Conservation (phyloP, 2,329 filamentous ascomycete genomes). For the Venturia asperata region DNA sequence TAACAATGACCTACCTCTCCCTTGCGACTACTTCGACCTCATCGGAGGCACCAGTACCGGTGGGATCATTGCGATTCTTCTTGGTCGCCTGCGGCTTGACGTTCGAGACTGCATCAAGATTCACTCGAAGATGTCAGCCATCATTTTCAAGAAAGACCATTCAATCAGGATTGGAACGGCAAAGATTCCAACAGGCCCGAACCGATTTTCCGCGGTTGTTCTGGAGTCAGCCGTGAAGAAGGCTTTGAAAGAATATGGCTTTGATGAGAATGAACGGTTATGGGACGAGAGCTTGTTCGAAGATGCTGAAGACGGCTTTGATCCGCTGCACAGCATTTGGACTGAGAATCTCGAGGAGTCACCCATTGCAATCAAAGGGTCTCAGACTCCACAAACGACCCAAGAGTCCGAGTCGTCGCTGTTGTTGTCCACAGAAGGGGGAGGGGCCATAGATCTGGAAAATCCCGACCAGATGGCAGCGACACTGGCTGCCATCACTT, state of each 20-base stretch:
- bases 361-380: constrained; percentile 6
- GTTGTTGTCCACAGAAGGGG: neutral
- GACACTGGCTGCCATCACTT: neutral
- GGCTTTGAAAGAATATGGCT: constrained; percentile 29
- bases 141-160: constrained; percentile 26
- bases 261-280: constrained; percentile 33
- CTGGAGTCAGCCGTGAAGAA: constrained; percentile 33
- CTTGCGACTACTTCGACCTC: constrained; percentile 25
- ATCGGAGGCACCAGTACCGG: constrained; percentile 26
- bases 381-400: neutral
- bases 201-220: constrained; percentile 32
- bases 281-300: constrained; percentile 36
- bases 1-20: constrained; percentile 20
- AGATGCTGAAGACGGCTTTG: constrained; percentile 27
- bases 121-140: constrained; percentile 21
- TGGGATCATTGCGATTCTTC: constrained; percentile 22
- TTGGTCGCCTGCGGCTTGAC: constrained; percentile 19
- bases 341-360: constrained; percentile 23
- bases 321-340: constrained; percentile 32
- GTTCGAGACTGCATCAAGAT: constrained; percentile 18
- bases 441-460: neutral
- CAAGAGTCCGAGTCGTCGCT: neutral
- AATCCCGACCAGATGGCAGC: neutral
- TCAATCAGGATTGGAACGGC: constrained; percentile 26
- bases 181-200: constrained; percentile 32